phyloP scores from a whole-genome alignment of 345 rosid species.

The Citrus sp. region DNA sequence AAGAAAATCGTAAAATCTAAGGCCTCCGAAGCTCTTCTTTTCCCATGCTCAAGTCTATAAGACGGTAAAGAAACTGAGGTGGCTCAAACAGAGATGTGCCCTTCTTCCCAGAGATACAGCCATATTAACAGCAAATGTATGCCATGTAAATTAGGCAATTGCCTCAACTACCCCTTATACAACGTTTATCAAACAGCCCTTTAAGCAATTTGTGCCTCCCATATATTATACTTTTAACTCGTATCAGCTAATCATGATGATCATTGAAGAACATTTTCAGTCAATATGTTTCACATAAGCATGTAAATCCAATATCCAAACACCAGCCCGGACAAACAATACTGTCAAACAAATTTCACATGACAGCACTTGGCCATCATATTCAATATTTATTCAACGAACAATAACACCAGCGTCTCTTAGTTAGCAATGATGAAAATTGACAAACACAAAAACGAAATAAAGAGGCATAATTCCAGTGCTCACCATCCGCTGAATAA shows the following conservation, averaged over 20 bases:
- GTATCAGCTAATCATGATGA: background rate
- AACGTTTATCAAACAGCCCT: background rate
- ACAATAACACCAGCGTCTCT: no score
- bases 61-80: background rate
- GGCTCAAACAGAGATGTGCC: background rate
- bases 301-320: background rate
- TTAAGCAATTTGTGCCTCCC: background rate
- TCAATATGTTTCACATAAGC: background rate
- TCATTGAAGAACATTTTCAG: no score
- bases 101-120: background rate
- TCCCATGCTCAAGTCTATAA: background rate
- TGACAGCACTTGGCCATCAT: background rate
- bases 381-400: background rate
- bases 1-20: background rate
- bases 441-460: background rate
- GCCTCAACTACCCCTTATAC: background rate
- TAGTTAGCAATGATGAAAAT: background rate
- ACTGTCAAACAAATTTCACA: background rate
- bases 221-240: background rate
- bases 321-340: background rate
- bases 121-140: background rate
- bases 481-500: slow-evolving; percentile 66
- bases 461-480: background rate
- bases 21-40: background rate
- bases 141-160: background rate